Base-by-base conservation (phyloP, 192 early-diverging fungal genomes). In the Hyaloraphidium curvatum region DNA sequence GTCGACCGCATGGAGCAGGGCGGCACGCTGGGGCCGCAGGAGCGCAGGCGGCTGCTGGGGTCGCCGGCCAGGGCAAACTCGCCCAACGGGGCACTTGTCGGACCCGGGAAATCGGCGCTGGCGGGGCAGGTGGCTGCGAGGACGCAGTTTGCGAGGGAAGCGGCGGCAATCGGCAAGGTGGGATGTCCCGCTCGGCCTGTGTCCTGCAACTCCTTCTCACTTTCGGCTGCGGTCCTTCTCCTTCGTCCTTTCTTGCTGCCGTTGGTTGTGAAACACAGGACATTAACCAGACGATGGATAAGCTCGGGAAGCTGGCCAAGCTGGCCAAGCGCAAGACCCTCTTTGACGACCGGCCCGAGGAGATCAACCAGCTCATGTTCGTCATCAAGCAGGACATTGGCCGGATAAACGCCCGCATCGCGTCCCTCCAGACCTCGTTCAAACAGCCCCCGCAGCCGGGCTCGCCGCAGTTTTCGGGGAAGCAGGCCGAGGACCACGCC, bases 381-480 rank as follows among this genome's bases (percentile, higher is more conserved):
- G 80, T 82, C 29, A 92, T 97, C 60, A 97, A 97, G 63, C 88
- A 93, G 74, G 86, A 95, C 55, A 92, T 99, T 61, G 86, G 84
- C 19, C 80, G 83, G 28, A 72, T 99, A 50, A 94, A 95, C 59
- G 78, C 81, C 54, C 91, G 92, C 67, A 99, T 99, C 55, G 73
- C 82, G 17, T 76, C 80, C 58, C 74, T 99, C 31, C 86, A 91
- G 59, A 64, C 62, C 17, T 78, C 40, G 50, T 4, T 62, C 62
- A 2, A 76, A 76, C 40, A 27, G 56, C 30, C 40, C 25, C 50
- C 37, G 41, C 30, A 39, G 51, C 54, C 40, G 22, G 28, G 30
- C n/a, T 23, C 41, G 2, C n/a, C 40, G 0, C 23, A 11, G 14
- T 48, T 25, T 5, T 37, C 35, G 11, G 14, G 17, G 7, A 14